Base-by-base conservation (phyloP, 108 stramenopile genomes). In the Ochromonas danica region DNA sequence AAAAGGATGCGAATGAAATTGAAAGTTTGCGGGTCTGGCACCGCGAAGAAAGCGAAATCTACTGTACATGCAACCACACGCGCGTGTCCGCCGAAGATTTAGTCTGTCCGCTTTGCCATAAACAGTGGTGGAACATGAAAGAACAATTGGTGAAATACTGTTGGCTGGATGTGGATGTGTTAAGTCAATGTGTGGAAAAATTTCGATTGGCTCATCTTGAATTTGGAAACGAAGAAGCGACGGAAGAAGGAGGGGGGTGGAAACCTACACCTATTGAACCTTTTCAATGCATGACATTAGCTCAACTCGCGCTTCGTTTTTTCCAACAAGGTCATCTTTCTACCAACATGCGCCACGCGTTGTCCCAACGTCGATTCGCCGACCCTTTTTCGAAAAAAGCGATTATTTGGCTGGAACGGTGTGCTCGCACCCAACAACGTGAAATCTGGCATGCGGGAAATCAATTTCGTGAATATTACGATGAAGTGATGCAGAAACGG, bases 1-100 rank as follows among this genome's bases (percentile, higher is more conserved):
- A 57, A 57, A 57, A 57, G 51, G 51, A 57, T 57, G 51, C 51
- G 51, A 57, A 57, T 57, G 51, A 57, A 57, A 57, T 57, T 57
- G 51, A 57, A 57, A 57, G 51, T 57, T 57, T 57, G 51, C 51
- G 51, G 51, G 51, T 57, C 51, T 57, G 51, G 51, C 51, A 57
- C 51, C 51, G 51, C 51, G 51, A 57, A 57, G 51, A 57, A 57
- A 57, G 51, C 51, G 51, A 57, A 57, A 57, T 57, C 51, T 57
- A 57, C 51, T 57, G 51, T 57, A 57, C 51, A 57, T 57, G 51
- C 51, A 57, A 57, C 51, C 51, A 57, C 51, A 57, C 51, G 51
- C 51, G 51, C 51, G 51, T 57, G 51, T 57, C 51, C 51, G 51
- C 51, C 51, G 51, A 57, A 57, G 51, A 57, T 57, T 57, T 57